phyloP scores from a whole-genome alignment of 192 early-diverging fungal species.

The Backusella circina region DNA sequence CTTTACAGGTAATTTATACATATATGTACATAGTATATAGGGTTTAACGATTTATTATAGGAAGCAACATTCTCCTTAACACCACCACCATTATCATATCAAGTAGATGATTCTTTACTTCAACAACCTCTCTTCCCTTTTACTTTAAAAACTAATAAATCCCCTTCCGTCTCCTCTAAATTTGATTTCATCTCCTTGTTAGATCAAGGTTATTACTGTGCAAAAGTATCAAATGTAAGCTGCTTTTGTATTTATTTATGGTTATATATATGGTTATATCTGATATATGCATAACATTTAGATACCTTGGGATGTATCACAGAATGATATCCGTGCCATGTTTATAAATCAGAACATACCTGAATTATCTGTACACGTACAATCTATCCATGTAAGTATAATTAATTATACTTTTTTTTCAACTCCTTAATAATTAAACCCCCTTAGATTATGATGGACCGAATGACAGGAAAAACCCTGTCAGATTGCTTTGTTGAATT shows the following conservation, averaged over 20 bases:
- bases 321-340: conserved; percentile 46
- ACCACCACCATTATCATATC: background rate
- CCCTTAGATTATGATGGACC: conserved; percentile 53
- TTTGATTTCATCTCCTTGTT: background rate
- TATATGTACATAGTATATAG: background rate
- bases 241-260: background rate
- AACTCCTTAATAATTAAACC: background rate
- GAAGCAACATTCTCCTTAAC: background rate
- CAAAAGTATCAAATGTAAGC: conserved; percentile 16
- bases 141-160: background rate
- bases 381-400: conserved; percentile 52
- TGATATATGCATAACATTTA: conserved; percentile 1
- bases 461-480: conserved; percentile 67
- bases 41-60: background rate
- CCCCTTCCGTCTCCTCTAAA: background rate
- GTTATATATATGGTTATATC: background rate
- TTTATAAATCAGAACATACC: conserved; percentile 42
- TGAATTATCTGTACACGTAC: conserved; percentile 35
- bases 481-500: conserved; percentile 69
- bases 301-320: conserved; percentile 62
- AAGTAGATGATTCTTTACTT: background rate
- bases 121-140: background rate
- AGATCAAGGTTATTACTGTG: background rate
- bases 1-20: conserved; percentile 7
- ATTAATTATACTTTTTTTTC: conserved; percentile 5